Percentiles rank a stretch among this genome's conserved stretches.
phyloP scores from a whole-genome alignment of 305 asterid species.

The Salvia sclarea region DNA sequence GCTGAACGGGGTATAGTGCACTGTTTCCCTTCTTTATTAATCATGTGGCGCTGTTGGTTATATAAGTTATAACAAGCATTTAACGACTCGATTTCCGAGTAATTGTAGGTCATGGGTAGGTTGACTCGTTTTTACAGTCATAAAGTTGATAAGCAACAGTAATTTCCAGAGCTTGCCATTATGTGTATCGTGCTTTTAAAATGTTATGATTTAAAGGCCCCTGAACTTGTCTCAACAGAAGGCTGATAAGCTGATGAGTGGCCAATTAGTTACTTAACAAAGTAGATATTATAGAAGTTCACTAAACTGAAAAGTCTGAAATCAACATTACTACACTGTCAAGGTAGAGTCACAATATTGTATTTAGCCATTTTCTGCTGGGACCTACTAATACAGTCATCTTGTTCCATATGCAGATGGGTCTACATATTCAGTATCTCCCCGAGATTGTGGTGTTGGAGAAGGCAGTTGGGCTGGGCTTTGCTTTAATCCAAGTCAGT shows the following conservation, averaged over 20 bases:
- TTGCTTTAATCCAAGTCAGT: constrained; percentile 78
- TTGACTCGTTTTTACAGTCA: neutral
- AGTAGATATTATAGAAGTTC: neutral
- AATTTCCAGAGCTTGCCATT: neutral
- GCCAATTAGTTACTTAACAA: constrained; percentile 11
- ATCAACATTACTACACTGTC: neutral
- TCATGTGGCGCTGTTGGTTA: constrained; percentile 15
- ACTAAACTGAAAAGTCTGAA: constrained; percentile 17
- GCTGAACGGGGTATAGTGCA: constrained; percentile 9
- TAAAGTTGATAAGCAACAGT: neutral
- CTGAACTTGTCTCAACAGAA: neutral
- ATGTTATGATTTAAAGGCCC: neutral
- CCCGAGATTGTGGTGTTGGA: constrained; percentile 80
- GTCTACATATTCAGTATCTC: constrained; percentile 71
- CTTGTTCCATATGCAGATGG: constrained; percentile 57
- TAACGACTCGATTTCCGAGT: too few relatives aligned
- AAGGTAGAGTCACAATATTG: constrained; percentile 9
- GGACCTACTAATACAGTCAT: constrained; percentile 1
- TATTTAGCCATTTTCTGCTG: constrained; percentile 9
- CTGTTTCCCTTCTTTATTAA: constrained; percentile 4
- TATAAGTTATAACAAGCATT: neutral
- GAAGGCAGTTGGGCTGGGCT: constrained; percentile 97
- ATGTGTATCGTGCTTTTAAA: neutral
- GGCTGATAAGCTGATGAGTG: neutral
- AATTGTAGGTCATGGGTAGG: too few relatives aligned